Percentiles rank a stretch among this genome's conserved stretches.
phyloP scores from a whole-genome alignment of 768 basidiomycete genomes.

The Cyclocybe cylindracea region DNA sequence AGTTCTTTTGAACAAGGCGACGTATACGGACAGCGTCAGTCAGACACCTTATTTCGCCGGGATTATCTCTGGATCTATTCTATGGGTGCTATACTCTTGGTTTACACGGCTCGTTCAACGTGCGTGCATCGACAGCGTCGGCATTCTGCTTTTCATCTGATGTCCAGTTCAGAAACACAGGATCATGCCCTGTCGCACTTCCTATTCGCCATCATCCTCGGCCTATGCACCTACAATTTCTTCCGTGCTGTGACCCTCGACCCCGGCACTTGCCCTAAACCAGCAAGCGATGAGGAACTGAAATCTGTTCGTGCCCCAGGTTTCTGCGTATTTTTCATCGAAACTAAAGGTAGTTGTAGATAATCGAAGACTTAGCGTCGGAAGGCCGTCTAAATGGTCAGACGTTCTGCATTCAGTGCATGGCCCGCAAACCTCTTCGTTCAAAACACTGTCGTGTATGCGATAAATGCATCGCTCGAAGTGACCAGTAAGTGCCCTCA shows the following conservation, averaged over 20 bases:
- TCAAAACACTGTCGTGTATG: conserved; percentile 96
- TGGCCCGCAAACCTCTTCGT: conserved; percentile 90
- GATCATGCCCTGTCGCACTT: conserved; percentile 76
- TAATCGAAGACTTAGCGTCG: conserved; percentile 88
- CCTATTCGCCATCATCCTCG: conserved; percentile 68
- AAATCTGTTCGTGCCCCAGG: conserved; percentile 63
- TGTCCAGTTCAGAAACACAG: conserved; percentile 60
- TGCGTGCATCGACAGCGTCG: conserved; percentile 30
- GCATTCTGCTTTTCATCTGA: neutral
- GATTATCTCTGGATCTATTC: conserved; percentile 81
- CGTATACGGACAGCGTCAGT: conserved; percentile 80
- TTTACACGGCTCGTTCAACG: conserved; percentile 72
- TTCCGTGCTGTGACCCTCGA: conserved; percentile 88
- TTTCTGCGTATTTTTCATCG: neutral
- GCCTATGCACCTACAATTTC: conserved; percentile 85
- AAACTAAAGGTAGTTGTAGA: conserved; percentile 39
- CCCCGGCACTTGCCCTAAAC: conserved; percentile 84
- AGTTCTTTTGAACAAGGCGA: conserved; percentile 79
- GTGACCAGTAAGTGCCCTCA: conserved; percentile 78
- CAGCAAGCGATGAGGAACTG: conserved; percentile 80
- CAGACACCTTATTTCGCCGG: conserved; percentile 92
- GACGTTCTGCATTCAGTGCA: conserved; percentile 95
- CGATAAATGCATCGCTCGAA: conserved; percentile 85
- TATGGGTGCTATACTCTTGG: conserved; percentile 90
- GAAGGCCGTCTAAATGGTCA: conserved; percentile 91